Evolutionary conservation across 352 stramenopile species (phyloP), one percentile per base, ranked within the genome.

Genomic region (Phytophthora quininea): DNA sequence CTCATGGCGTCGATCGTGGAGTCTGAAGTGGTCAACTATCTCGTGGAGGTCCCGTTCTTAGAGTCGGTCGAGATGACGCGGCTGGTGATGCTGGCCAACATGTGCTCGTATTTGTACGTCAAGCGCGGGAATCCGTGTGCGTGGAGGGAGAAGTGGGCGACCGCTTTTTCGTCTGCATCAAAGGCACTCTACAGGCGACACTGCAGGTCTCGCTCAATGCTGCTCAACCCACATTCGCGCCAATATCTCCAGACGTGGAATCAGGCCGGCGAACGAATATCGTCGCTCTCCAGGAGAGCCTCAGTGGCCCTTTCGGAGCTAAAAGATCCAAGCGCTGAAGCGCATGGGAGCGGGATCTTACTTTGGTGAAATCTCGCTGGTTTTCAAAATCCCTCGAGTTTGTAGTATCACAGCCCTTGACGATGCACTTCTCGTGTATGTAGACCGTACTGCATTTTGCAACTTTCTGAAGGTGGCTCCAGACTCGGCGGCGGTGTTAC

Each of bases 401-500:
- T 86, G 78, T 14, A 90, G 72, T 48, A 82, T 92, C 52, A 84
- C 77, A 7, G 82, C 82, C n/a, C 37, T 87, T 31, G 75, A 84
- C 30, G 78, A 90, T 59, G 82, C 80, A 42, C 58, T 92, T 14
- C 71, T 92, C 14, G 77, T 92, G 32, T 90, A 85, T 62, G 86
- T 92, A 42, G 82, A 92, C 40, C 78, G 80, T 14, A 67, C 80
- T 2, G 74, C 78, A 8, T 92, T 92, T 54, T 87, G 78, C 57
- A 92, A 89, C 50, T 90, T 92, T 49, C 62, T 90, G 31, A 90
- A 89, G 52, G 77, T 92, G 47, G 81, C 79, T 3, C 84, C 84
- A 10, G 78, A 90, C 11, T 69, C 80, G 14, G 73, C 71, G 5
- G 40, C 80, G 0, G 67, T 88, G 1, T 46, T 92, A n/a, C 62